phyloP scores from a whole-genome alignment of 2,329 filamentous ascomycete species.

The Trichoderma guizhouense region DNA sequence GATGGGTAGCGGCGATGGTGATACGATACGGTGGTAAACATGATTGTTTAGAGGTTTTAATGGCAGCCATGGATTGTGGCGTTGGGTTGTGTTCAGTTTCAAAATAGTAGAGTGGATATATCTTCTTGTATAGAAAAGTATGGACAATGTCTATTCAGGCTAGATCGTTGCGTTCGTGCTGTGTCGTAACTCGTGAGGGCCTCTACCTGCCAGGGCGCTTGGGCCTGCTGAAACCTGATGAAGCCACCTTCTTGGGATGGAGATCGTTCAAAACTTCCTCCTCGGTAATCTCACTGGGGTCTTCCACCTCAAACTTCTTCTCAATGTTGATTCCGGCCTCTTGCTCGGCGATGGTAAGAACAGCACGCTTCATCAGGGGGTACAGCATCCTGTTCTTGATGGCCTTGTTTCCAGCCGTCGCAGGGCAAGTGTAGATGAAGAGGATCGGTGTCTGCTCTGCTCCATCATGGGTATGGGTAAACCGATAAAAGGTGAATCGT shows the following conservation, averaged over 20 bases:
- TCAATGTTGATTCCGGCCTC: slow-evolving; percentile 64
- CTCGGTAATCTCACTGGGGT: slow-evolving; percentile 68
- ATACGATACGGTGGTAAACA: neutral
- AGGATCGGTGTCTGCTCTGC: slow-evolving; percentile 57
- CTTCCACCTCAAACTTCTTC: slow-evolving; percentile 67
- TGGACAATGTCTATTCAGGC: slow-evolving; percentile 20
- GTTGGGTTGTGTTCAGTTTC: slow-evolving; percentile 27
- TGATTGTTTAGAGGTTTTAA: slow-evolving; percentile 1
- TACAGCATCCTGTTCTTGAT: slow-evolving; percentile 87
- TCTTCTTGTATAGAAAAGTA: slow-evolving; percentile 16
- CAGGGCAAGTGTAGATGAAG: slow-evolving; percentile 81
- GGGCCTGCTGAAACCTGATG: slow-evolving; percentile 70
- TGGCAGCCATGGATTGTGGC: neutral
- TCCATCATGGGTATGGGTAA: slow-evolving; percentile 55
- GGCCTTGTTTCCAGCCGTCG: slow-evolving; percentile 58
- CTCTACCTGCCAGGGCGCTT: slow-evolving; percentile 69
- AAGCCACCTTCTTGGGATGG: slow-evolving; percentile 62
- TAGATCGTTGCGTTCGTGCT: slow-evolving; percentile 17
- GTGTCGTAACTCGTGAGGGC: slow-evolving; percentile 7
- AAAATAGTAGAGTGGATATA: neutral
- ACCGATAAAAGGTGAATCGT: slow-evolving; percentile 75
- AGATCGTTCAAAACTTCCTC: slow-evolving; percentile 63
- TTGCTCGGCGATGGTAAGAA: slow-evolving; percentile 61
- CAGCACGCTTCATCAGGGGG: slow-evolving; percentile 65
- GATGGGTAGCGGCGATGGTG: neutral